Conservation (phyloP, 1,284 basidiomycete genomes). For the Cryptococcus hybrid region DNA sequence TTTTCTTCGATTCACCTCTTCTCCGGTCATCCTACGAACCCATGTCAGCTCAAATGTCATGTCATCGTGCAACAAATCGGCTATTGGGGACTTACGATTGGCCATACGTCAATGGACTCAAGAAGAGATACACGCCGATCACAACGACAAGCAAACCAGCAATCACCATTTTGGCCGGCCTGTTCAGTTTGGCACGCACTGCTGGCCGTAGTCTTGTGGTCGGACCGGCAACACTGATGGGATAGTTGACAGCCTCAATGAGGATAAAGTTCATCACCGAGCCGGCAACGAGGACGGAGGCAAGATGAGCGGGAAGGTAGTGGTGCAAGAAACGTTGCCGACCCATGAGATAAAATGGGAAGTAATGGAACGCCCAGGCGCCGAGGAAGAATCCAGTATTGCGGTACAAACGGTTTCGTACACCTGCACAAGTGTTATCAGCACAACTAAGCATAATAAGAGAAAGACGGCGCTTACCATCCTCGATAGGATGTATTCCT, state of each 20-base stretch:
- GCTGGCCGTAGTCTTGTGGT: constrained; percentile 60
- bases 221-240: constrained; percentile 68
- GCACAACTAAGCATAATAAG: constrained; percentile 2
- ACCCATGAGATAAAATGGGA: constrained; percentile 97
- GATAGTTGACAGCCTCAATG: constrained; percentile 90
- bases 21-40: constrained; percentile 33
- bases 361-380: constrained; percentile 90
- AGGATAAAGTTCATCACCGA: constrained; percentile 88
- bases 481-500: constrained; percentile 79
- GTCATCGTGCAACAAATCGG: not conserved
- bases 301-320: constrained; percentile 92
- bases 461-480: constrained; percentile 57
- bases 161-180: constrained; percentile 60
- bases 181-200: constrained; percentile 67
- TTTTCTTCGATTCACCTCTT: constrained; percentile 47
- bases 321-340: constrained; percentile 97
- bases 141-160: constrained; percentile 59
- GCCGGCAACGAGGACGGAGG: constrained; percentile 87
- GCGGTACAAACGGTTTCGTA: constrained; percentile 90
- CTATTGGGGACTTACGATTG: constrained; percentile 65
- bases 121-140: constrained; percentile 68
- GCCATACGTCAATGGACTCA: constrained; percentile 87
- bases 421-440: constrained; percentile 52
- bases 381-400: constrained; percentile 92
- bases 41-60: not conserved